Evolutionary conservation across 306 rosid genomes (phyloP), one percentile per base, ranked within the genome.

Genomic region (Prunus armeniaca): DNA sequence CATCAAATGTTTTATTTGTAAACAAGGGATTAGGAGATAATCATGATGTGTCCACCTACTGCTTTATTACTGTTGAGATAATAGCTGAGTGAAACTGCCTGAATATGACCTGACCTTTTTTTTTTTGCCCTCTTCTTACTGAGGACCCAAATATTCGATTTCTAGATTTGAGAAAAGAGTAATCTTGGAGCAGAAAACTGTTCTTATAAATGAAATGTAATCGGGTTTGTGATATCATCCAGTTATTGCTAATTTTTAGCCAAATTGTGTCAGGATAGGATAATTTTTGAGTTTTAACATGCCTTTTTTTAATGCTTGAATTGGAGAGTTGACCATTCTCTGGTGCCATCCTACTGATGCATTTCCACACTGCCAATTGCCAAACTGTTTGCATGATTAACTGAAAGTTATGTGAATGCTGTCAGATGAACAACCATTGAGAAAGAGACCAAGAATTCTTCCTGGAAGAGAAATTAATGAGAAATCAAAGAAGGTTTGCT

Each of bases 401-500:
- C 75, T 83, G 67, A 86, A 50, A 50, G 52, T 78, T 66, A 22
- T 77, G 54, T 74, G 58, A 65, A 63, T 88, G 82, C 68, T 63
- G 69, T 80, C 89, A 94, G 98, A 88, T 67, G 93, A 89, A 79
- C 89, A 84, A 67, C 64, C 67, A 25, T 93, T 85, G 41, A 90
- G 75, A 81, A 87, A 73, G 84, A 88, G 89, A 73, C 97, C 97
- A 0, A 89, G 80, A 83, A 74, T 95, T 78, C 91, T 90, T 75
- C 98, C 97, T 0, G 97, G 96, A 74, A 77, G 78, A 74, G 95
- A 87, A 62, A 84, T 89, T 67, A 78, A 90, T 77, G 92, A 92
- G 87, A 95, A 90, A 85, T 95, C 98, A 71, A 95, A 88, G 81
- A 89, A 90, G 98, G 98, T 95, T 13, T 56, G 72, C 20, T 65